Evolutionary conservation across 805 yeast species (phyloP).

Genomic region (Myxozyma vanderwaltii): DNA sequence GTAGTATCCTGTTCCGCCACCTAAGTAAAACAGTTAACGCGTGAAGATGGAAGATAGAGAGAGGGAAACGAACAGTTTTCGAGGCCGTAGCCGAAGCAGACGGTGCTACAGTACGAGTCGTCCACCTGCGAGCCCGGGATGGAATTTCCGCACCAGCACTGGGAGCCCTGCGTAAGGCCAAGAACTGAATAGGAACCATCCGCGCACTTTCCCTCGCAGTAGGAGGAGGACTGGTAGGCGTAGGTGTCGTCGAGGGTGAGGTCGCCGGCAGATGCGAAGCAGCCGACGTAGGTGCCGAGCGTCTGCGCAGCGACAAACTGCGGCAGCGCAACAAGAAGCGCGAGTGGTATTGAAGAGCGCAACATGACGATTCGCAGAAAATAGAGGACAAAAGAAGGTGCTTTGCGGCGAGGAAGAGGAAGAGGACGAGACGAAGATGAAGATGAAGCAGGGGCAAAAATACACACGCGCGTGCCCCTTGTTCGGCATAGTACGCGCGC

Average conservation of each 20-base stretch:
- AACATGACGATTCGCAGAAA: too few relatives aligned
- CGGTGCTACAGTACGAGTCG: conserved; percentile 46
- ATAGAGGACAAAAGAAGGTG: background rate
- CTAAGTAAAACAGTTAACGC: conserved; percentile 3
- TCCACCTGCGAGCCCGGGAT: conserved; percentile 41
- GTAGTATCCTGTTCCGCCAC: conserved; percentile 51
- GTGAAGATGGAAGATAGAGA: background rate
- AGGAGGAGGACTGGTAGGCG: conserved; percentile 59
- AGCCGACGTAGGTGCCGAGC: conserved; percentile 41
- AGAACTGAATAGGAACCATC: conserved; percentile 49
- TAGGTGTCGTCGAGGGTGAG: conserved; percentile 52
- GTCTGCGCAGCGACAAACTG: conserved; percentile 3
- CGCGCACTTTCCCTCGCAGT: conserved; percentile 58
- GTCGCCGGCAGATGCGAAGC: conserved; percentile 45
- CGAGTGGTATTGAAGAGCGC: too few relatives aligned
- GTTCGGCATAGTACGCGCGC: background rate
- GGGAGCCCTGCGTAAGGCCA: conserved; percentile 53
- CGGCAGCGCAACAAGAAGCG: background rate
- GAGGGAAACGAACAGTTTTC: conserved; percentile 55
- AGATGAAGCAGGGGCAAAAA: background rate
- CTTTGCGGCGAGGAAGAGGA: background rate
- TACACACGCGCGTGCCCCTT: background rate
- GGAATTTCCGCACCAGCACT: conserved; percentile 68
- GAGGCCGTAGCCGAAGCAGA: conserved; percentile 63
- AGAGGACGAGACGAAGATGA: background rate